A percentile compares a stretch with the other conserved stretches of the same genome.
phyloP scores from a whole-genome alignment of 2,329 filamentous ascomycete genomes.

The Neofusicoccum cordaticola region DNA sequence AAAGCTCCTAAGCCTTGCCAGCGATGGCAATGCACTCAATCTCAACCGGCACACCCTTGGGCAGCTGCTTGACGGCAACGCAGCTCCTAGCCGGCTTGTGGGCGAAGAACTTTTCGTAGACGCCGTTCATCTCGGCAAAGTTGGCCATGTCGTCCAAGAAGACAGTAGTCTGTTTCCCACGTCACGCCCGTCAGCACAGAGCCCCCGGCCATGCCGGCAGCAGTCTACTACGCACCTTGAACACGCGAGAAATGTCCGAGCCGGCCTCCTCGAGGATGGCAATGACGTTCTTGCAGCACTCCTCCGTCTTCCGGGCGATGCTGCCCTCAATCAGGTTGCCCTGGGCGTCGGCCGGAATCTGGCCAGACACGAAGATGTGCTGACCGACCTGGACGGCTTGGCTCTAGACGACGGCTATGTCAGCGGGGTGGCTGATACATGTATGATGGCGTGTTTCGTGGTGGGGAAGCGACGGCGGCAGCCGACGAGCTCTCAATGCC shows the following conservation, averaged over 20 bases:
- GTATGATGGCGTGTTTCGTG: not conserved
- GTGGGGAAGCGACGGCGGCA: not conserved
- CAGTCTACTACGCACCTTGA: conserved; percentile 63
- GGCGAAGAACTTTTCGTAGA: conserved; percentile 77
- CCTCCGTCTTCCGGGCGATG: conserved; percentile 67
- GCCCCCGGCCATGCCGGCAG: not conserved
- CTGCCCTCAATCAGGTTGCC: conserved; percentile 62
- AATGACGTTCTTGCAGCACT: conserved; percentile 75
- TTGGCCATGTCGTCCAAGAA: conserved; percentile 90
- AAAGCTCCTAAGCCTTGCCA: conserved; percentile 21
- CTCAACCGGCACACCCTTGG: conserved; percentile 82
- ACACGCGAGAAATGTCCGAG: conserved; percentile 72
- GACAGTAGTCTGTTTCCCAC: conserved; percentile 50
- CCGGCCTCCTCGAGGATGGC: conserved; percentile 81
- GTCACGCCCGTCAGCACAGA: not conserved
- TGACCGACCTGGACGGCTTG: conserved; percentile 66
- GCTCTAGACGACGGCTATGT: conserved; percentile 28
- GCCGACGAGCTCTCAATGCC: not conserved
- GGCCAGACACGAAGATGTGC: conserved; percentile 69
- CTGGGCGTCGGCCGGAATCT: conserved; percentile 68
- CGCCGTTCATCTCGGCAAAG: conserved; percentile 82
- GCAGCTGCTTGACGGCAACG: conserved; percentile 84
- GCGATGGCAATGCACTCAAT: conserved; percentile 78
- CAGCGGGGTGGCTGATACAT: conserved; percentile 2
- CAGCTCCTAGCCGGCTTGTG: conserved; percentile 87